Evolutionary conservation across 2,329 filamentous ascomycete genomes (phyloP), one percentile per base, ranked within the genome.

Genomic region (Nothophoma quercina): DNA sequence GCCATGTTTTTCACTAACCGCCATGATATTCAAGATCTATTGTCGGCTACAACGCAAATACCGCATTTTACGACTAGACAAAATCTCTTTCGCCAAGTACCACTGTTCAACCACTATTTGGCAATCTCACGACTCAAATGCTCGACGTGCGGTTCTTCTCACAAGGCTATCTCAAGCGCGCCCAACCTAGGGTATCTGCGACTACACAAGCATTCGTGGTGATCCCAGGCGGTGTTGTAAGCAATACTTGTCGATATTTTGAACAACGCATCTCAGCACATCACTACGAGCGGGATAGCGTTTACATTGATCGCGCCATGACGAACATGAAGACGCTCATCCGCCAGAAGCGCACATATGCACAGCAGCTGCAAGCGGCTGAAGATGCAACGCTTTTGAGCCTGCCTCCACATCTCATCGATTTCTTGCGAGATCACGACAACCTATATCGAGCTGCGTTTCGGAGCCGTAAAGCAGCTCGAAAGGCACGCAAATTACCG

Each of bases 391-490:
- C 44, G 10, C 23, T 55, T 4, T 41, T 30, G 22, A 25, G 36
- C 12, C 35, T 55, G 19, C 45, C 51, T 8, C 3, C 18, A n/a
- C 15, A 49, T 15, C 40, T 50, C 7, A 2, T 40, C 12, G 2
- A n/a, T 15, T 55, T 55, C 19, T 16, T 55, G n/a, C 28, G 45
- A 15, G 45, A 55, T 22, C 45, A 55, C 9, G 40, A 55, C 16
- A 50, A 55, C 18, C 28, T 50, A 4, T 32, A 50, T n/a, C 45
- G 40, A 15, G 40, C 34, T 5, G 45, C 28, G 7, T 13, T 50
- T 7, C 51, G 51, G 12, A 40, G 32, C 16, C 40, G 40, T 21
- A 16, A 21, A 3, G 25, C 15, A 5, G 32, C 39, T 13, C 23
- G 19, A 4, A 42, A 32, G 18, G 39, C 46, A 3, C 30, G 19